Evolutionary conservation across 139 green algal genomes (phyloP), one percentile per base, ranked within the genome.

Genomic region (Coccomyxa sp.): DNA sequence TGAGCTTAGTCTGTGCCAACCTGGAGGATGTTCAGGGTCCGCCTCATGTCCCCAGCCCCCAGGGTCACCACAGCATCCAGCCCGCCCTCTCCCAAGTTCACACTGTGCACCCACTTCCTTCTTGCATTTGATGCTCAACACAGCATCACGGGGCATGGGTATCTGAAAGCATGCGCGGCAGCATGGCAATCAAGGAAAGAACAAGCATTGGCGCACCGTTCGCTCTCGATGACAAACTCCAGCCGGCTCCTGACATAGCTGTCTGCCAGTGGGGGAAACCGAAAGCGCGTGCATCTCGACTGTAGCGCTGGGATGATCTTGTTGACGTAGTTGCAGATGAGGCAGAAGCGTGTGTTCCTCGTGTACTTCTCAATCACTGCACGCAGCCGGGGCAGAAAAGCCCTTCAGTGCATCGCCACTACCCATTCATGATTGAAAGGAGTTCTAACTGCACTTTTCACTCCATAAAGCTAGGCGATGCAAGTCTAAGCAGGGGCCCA

Each of bases 301-400:
- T 99, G 96, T 83, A 99, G 88, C 16, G 97, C 97, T 28, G 97
- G 96, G 85, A 99, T 98, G 84, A 99, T 95, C 86, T 98, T 98
- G 87, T 82, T 93, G 28, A 98, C 95, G 86, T 99, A 98, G 90
- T 99, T 99, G 91, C 97, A 98, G 87, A 99, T 99, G 51, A 99
- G 93, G 89, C 95, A 98, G 91, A 99, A 99, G 81, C 97, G 94
- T 0, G 94, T 95, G 88, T 98, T 98, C 80, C 92, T 88, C 0
- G 94, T 96, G 90, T 99, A 99, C 89, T 98, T 99, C 83, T 99
- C 97, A 60, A 99, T 99, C 79, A 99, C 94, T 98, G 92, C 81
- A 84, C 21, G n/a, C 10, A 51, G 38, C 38, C 38, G 38, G 38
- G 38, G 38, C 38, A 51, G 38, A 51, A 7, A 51, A 51, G 38